These are phyloP conservation scores for Boehmeria nivea DNA, from an alignment of 306 rosid genomes.

Conservation along the genomic window DNA sequence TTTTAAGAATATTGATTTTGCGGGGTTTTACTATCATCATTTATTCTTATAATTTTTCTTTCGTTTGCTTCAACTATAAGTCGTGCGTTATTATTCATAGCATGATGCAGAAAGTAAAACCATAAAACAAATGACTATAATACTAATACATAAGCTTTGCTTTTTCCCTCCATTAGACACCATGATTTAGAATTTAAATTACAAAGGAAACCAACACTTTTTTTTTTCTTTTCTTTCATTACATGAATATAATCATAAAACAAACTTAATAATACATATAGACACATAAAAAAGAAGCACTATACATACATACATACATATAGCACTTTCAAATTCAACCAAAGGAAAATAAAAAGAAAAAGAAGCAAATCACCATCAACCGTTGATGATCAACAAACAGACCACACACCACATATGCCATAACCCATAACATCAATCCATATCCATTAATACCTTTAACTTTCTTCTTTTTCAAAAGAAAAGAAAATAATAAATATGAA, in stretches of 20 bases:
- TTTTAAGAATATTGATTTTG: too few relatives aligned
- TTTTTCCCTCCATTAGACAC: too few relatives aligned
- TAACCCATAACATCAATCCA: neutral
- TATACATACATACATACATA: neutral
- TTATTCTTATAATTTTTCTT: too few relatives aligned
- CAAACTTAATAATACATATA: neutral
- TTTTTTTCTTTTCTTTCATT: neutral
- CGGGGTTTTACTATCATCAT: too few relatives aligned
- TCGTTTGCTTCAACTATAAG: too few relatives aligned
- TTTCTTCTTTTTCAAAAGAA: conserved; percentile 10
- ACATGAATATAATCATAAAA: neutral
- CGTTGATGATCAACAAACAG: too few relatives aligned
- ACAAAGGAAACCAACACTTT: neutral
- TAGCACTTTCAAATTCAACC: neutral
- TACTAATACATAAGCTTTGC: too few relatives aligned
- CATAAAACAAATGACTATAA: too few relatives aligned
- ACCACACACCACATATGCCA: neutral
- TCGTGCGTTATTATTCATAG: too few relatives aligned
- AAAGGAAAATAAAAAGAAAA: neutral
- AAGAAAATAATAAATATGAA: too few relatives aligned
- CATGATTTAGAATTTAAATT: neutral
- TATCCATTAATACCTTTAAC: conserved; percentile 10
- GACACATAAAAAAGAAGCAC: neutral
- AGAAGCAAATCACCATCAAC: conserved; percentile 22
- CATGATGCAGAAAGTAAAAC: too few relatives aligned